phyloP scores from a whole-genome alignment of 1,284 basidiomycete genomes.

The Inonotus obliquus region DNA sequence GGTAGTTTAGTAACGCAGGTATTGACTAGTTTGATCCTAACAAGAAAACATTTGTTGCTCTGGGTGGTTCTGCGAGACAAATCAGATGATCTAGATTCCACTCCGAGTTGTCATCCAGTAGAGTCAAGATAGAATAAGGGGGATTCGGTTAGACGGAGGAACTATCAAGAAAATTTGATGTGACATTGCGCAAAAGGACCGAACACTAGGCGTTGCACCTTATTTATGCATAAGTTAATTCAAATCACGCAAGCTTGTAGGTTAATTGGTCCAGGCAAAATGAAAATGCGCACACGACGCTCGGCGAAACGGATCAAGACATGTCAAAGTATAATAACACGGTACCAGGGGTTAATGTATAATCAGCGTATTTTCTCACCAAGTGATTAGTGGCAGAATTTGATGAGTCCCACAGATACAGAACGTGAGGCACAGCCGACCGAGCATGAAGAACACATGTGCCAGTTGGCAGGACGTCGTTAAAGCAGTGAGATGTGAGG shows the following conservation, averaged over 20 bases:
- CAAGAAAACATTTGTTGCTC: background rate
- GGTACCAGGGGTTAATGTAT: no score
- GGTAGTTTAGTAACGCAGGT: background rate
- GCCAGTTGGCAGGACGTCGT: no score
- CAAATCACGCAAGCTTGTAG: background rate
- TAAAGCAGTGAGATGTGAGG: no score
- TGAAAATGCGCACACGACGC: no score
- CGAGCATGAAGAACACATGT: no score
- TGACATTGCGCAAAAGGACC: background rate
- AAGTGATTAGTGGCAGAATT: no score
- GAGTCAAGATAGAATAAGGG: background rate
- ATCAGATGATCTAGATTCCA: background rate
- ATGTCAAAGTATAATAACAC: no score
- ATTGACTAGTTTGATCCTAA: background rate
- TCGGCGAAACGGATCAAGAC: no score
- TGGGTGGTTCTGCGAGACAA: background rate
- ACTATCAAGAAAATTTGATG: background rate
- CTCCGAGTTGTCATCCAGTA: background rate
- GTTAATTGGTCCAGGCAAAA: background rate
- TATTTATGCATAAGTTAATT: background rate
- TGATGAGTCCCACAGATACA: no score
- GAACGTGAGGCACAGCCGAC: no score
- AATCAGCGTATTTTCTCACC: no score
- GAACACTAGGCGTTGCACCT: background rate
- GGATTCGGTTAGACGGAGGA: background rate